A percentile compares a stretch with the other conserved stretches of the same genome.
Conservation (phyloP, 148 eudicot species). For the Simmondsia chinensis region DNA sequence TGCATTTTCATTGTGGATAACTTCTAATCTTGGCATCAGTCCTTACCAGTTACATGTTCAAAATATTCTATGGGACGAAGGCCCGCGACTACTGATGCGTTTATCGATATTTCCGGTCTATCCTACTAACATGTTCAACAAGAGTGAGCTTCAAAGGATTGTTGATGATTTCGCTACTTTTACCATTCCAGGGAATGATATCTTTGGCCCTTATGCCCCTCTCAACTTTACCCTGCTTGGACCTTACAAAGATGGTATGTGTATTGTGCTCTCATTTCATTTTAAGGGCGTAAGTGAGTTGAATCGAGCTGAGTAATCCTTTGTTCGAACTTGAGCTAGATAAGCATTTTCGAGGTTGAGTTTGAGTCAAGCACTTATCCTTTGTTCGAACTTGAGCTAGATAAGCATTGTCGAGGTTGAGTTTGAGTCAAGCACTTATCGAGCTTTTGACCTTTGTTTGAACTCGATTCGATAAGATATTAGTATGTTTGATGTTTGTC, state of each 20-base stretch:
- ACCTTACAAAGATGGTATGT: constrained; percentile 41
- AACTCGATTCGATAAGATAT: no score
- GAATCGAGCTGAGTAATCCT: no score
- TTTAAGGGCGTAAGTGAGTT: no score
- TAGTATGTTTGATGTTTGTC: no score
- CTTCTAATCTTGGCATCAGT: constrained; percentile 34
- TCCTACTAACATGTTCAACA: constrained; percentile 20
- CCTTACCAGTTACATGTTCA: constrained; percentile 34
- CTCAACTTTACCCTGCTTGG: constrained; percentile 38
- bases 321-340: no score
- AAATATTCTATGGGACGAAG: constrained; percentile 39
- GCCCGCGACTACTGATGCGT: constrained; percentile 48
- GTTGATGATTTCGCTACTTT: constrained; percentile 38
- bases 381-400: no score
- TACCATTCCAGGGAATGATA: constrained; percentile 38
- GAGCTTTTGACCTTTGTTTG: no score
- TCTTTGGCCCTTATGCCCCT: constrained; percentile 63
- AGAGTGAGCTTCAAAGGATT: constrained; percentile 39
- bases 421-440: no score
- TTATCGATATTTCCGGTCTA: constrained; percentile 45
- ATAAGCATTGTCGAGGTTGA: no score
- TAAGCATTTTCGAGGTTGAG: no score
- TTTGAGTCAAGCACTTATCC: no score
- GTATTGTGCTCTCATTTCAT: constrained; percentile 4
- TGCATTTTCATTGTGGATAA: constrained; percentile 33